Base-by-base conservation (phyloP, 495 filamentous ascomycete species). In the Cercophora newfieldiana region DNA sequence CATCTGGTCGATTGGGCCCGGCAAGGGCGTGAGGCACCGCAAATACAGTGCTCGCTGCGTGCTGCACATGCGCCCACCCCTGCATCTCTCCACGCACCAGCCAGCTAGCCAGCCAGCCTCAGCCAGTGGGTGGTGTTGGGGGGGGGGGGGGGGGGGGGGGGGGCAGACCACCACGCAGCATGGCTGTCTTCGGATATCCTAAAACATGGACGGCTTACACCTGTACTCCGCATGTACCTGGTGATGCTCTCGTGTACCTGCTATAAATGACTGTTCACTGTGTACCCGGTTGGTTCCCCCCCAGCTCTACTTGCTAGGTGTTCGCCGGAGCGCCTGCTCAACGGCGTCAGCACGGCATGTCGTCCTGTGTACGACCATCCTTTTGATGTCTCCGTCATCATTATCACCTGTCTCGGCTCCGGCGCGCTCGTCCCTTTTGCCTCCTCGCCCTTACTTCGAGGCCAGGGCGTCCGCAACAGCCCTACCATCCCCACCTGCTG, bases 371-470 rank as follows among this genome's bases (percentile, higher is more conserved):
- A 44, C 26, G 26, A 28, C 56, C n/a, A 30, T 29, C 24, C 25
- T 50, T 49, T 48, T 37, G 29, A 47, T 66, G 67, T 69, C 67
- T 69, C 44, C 67, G 67, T 29, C 67, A 69, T 66, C 50, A 61
- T 62, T 66, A 62, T 62, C 48, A 62, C 44, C n/a, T 69, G 67
- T 69, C 67, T 69, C 50, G 67, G 57, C 30, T 56, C 63, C 30
- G 25, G 21, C 28, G 21, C 28, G 50, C 33, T 31, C 44, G 33
- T 58, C 57, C 30, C 58, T 66, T 56, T 66, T 54, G 21, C 48
- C 49, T 48, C 19, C 25, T 49, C 44, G 25, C 50, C 63, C 57
- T 29, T 21, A 22, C 54, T 31, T 55, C 30, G 49, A 22, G 59
- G 25, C 26, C 66, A 54, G 59, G 50, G 50, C 33, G 55, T 33